Percentiles rank a stretch among this genome's conserved stretches.
Conservation (phyloP, 352 stramenopile genomes). For the Peronospora belbahrii region DNA sequence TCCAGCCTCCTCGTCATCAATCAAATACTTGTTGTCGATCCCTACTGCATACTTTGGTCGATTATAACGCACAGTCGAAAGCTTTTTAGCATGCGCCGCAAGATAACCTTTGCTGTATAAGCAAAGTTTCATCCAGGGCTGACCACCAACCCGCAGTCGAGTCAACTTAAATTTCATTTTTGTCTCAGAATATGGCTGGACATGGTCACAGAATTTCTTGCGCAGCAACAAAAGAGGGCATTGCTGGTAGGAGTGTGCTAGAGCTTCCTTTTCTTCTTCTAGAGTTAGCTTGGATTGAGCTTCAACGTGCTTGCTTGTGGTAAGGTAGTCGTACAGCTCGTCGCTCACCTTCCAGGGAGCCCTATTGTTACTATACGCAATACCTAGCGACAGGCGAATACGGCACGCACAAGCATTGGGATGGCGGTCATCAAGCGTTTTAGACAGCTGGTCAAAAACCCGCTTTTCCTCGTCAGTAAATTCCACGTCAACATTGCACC, state of each 20-base stretch:
- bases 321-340: constrained; percentile 86
- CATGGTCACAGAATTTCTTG: constrained; percentile 63
- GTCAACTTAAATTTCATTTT: constrained; percentile 58
- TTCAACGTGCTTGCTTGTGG: constrained; percentile 86
- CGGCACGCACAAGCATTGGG: constrained; percentile 94
- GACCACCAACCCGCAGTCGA: constrained; percentile 64
- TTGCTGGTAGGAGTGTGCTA: constrained; percentile 64
- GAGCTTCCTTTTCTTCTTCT: constrained; percentile 92
- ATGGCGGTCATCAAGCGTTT: constrained; percentile 91
- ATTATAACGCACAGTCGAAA: constrained; percentile 81
- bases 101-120: constrained; percentile 74
- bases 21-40: constrained; percentile 52
- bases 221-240: constrained; percentile 57
- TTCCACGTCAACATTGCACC: constrained; percentile 93
- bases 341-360: constrained; percentile 79
- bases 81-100: constrained; percentile 62
- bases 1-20: constrained; percentile 69
- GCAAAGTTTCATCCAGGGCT: constrained; percentile 81
- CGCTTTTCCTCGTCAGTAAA: constrained; percentile 94
- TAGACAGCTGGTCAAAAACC: constrained; percentile 94
- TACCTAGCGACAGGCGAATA: constrained; percentile 83
- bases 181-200: constrained; percentile 12
- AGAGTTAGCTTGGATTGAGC: constrained; percentile 89
- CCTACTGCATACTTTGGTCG: constrained; percentile 51
- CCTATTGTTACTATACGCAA: constrained; percentile 87